phyloP scores from a whole-genome alignment of 495 filamentous ascomycete genomes.

The Penicillium atrosanguineum region DNA sequence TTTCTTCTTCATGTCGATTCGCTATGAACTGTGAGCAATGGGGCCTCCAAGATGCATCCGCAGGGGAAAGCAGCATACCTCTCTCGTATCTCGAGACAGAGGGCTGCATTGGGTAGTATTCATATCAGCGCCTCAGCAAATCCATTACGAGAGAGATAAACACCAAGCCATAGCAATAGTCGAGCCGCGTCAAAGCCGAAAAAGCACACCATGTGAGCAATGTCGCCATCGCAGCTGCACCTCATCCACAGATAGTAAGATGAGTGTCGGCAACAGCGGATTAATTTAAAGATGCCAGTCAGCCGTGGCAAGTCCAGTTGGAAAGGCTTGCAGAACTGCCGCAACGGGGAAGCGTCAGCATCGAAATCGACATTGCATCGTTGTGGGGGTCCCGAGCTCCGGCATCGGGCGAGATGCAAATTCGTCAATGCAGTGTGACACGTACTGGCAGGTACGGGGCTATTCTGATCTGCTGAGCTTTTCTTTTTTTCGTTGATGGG shows the following conservation, averaged over 20 bases:
- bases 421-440: constrained; percentile 23
- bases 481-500: constrained; percentile 8
- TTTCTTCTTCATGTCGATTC: neutral
- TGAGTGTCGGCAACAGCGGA: constrained; percentile 11
- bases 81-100: constrained; percentile 2
- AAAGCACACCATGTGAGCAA: neutral
- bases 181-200: neutral
- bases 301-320: constrained; percentile 5
- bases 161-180: neutral
- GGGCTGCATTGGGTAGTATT: constrained; percentile 1
- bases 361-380: neutral
- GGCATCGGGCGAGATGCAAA: constrained; percentile 20
- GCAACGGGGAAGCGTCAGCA: constrained; percentile 12
- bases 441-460: constrained; percentile 20
- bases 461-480: constrained; percentile 17
- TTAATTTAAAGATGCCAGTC: constrained; percentile 9
- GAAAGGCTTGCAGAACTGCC: constrained; percentile 4
- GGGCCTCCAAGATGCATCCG: neutral
- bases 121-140: neutral
- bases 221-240: neutral
- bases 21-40: neutral
- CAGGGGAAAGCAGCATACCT: neutral
- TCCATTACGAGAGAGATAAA: neutral
- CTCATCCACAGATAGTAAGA: constrained; percentile 2
- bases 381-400: constrained; percentile 4